phyloP scores from a whole-genome alignment of 345 rosid species.

The Conringia planisiliqua region DNA sequence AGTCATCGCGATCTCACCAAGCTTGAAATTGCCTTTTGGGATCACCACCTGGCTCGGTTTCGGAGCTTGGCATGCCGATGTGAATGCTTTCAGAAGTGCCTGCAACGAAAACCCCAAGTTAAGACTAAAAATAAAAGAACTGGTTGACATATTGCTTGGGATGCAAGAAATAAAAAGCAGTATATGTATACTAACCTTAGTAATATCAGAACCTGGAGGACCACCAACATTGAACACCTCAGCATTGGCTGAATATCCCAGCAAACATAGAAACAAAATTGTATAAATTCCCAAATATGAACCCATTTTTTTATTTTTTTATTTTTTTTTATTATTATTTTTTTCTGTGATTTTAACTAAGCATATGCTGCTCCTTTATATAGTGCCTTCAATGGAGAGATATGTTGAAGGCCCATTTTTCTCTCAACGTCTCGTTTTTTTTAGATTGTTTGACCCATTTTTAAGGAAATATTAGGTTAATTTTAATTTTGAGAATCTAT shows the following conservation, averaged over 20 bases:
- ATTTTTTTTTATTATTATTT: neutral
- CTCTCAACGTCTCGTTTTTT: conserved; percentile 9
- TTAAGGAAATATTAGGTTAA: neutral
- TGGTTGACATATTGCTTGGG: neutral
- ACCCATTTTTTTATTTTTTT: conserved; percentile 8
- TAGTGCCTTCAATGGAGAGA: neutral
- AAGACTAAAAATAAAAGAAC: neutral
- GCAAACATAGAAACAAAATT: conserved; percentile 17
- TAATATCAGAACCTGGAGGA: conserved; percentile 29
- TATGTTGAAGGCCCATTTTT: neutral
- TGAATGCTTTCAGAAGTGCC: conserved; percentile 27
- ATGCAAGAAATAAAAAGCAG: neutral
- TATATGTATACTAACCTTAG: conserved; percentile 13
- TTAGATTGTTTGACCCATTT: conserved; percentile 7
- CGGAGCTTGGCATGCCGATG: conserved; percentile 22
- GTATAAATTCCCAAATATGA: neutral
- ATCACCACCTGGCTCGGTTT: conserved; percentile 14
- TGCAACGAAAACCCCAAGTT: conserved; percentile 1
- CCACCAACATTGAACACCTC: conserved; percentile 1
- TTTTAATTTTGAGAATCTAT: neutral
- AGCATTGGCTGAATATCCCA: conserved; percentile 27
- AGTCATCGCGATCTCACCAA: conserved; percentile 9
- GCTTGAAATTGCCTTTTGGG: conserved; percentile 31
- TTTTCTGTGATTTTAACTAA: neutral
- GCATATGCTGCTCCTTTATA: conserved; percentile 1